These are phyloP conservation scores for Neurospora sp. DNA, from an alignment of 495 filamentous ascomycete genomes.

Conservation along the genomic window DNA sequence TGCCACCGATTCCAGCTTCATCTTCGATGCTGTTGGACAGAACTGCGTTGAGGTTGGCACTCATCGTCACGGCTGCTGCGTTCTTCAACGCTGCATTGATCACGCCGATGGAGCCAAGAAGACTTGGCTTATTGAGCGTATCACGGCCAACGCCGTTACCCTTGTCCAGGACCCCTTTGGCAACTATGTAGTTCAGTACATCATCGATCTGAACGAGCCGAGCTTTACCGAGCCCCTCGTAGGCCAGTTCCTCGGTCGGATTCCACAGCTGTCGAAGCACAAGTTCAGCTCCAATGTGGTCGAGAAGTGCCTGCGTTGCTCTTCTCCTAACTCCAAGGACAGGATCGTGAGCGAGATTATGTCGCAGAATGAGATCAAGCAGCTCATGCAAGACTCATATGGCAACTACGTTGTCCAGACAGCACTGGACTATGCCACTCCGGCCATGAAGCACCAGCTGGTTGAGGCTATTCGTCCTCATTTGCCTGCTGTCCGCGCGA, in stretches of 20 bases:
- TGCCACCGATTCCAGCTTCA: slow-evolving; percentile 78
- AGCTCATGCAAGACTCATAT: slow-evolving; percentile 78
- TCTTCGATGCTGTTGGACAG: slow-evolving; percentile 83
- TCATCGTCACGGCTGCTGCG: slow-evolving; percentile 95
- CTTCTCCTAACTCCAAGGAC: slow-evolving; percentile 56
- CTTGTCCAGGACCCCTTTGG: slow-evolving; percentile 95
- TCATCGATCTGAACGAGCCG: slow-evolving; percentile 79
- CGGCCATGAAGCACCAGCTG: slow-evolving; percentile 56
- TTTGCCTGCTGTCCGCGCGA: slow-evolving; percentile 70
- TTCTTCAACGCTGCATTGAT: slow-evolving; percentile 95
- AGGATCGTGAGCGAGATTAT: slow-evolving; percentile 80
- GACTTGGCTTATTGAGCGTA: slow-evolving; percentile 70
- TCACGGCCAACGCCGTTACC: slow-evolving; percentile 68
- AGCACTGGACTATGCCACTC: slow-evolving; percentile 75
- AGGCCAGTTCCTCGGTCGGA: slow-evolving; percentile 59
- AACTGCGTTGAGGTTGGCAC: slow-evolving; percentile 88
- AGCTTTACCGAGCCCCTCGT: slow-evolving; percentile 80
- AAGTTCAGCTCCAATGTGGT: slow-evolving; percentile 99
- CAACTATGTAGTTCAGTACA: slow-evolving; percentile 98
- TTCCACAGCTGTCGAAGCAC: slow-evolving; percentile 76
- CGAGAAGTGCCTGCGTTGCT: slow-evolving; percentile 89
- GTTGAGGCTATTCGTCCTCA: slow-evolving; percentile 77
- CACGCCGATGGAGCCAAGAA: slow-evolving; percentile 88
- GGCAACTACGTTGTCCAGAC: slow-evolving; percentile 98
- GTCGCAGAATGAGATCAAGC: slow-evolving; percentile 63